phyloP scores from a whole-genome alignment of 1,284 basidiomycete species.

The Lentinula novae-zelandiae region DNA sequence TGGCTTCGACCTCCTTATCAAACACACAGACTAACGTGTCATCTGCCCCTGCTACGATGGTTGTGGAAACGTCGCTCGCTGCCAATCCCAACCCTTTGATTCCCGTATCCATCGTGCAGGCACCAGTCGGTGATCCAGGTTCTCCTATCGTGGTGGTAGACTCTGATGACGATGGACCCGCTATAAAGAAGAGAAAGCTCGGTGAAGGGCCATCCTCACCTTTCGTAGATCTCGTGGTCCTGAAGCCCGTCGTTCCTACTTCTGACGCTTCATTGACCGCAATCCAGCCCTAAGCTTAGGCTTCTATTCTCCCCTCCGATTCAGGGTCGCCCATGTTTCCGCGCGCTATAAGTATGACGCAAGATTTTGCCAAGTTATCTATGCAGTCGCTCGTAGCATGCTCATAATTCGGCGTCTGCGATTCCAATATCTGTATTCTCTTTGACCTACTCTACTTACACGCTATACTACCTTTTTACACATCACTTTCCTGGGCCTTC shows the following conservation, averaged over 20 bases:
- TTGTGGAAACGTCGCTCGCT: background rate
- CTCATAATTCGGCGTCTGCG: background rate
- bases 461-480: background rate
- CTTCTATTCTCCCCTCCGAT: background rate
- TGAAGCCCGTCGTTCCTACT: background rate
- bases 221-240: background rate
- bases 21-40: background rate
- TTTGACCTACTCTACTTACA: background rate
- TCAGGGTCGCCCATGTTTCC: background rate
- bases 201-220: conserved; percentile 17
- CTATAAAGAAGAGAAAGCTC: conserved; percentile 51
- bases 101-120: background rate
- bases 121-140: conserved; percentile 20
- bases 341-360: background rate
- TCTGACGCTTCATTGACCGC: background rate
- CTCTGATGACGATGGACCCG: conserved; percentile 53
- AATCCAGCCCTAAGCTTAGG: background rate
- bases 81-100: background rate
- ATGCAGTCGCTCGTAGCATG: background rate
- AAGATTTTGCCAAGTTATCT: background rate
- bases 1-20: background rate
- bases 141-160: conserved; percentile 51
- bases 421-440: too few relatives aligned
- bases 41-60: conserved; percentile 12
- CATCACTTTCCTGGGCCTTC: background rate